Evolutionary conservation across 495 filamentous ascomycete genomes (phyloP).

Genomic region (Gamarada debralockiae): DNA sequence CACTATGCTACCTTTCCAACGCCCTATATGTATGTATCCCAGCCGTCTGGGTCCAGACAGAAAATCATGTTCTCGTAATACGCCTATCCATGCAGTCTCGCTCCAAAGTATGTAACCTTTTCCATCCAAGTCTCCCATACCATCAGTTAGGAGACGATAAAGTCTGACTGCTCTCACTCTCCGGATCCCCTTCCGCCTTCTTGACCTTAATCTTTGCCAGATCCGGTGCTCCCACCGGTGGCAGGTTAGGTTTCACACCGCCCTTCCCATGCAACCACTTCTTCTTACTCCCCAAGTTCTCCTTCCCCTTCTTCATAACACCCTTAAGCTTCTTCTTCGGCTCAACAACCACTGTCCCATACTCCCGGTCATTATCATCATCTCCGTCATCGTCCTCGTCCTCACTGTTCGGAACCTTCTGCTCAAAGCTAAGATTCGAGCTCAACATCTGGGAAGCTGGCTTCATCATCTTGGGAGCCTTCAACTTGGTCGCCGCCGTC

Average conservation of each 20-base stretch:
- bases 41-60: no score
- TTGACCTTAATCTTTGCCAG: slow-evolving; percentile 44
- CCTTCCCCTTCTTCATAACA: slow-evolving; percentile 45
- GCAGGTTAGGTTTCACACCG: slow-evolving; percentile 36
- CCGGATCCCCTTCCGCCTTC: slow-evolving; percentile 32
- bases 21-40: no score
- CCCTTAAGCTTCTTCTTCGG: slow-evolving; percentile 40
- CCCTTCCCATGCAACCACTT: slow-evolving; percentile 26
- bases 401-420: slow-evolving; percentile 21
- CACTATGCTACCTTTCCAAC: no score
- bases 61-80: no score
- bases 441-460: slow-evolving; percentile 17
- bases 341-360: slow-evolving; percentile 29
- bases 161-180: slow-evolving; percentile 47
- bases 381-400: slow-evolving; percentile 29
- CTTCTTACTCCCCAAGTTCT: slow-evolving; percentile 40
- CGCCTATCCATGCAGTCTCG: no score
- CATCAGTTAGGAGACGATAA: slow-evolving; percentile 37
- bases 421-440: slow-evolving; percentile 18
- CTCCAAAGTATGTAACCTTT: neutral
- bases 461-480: slow-evolving; percentile 21
- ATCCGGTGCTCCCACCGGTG: slow-evolving; percentile 37
- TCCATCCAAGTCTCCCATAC: neutral
- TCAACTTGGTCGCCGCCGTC: slow-evolving; percentile 16
- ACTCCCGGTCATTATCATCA: slow-evolving; percentile 43